phyloP scores from a whole-genome alignment of 345 rosid species.

The Heritiera littoralis region DNA sequence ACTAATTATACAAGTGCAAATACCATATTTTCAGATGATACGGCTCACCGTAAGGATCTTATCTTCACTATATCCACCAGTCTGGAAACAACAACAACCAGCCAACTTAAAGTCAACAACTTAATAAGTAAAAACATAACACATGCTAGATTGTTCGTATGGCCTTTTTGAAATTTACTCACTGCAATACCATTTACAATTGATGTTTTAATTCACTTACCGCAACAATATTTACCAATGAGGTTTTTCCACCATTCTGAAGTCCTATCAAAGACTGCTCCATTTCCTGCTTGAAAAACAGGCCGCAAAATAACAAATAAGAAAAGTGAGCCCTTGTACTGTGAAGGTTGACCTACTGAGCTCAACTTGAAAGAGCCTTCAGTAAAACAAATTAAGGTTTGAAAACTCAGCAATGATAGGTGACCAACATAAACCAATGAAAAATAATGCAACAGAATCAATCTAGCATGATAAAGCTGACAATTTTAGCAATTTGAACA shows the following conservation, averaged over 20 bases:
- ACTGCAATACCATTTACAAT: slow-evolving; percentile 34
- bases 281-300: slow-evolving; percentile 72
- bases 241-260: slow-evolving; percentile 78
- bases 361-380: background rate
- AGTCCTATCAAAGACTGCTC: slow-evolving; percentile 69
- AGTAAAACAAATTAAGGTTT: background rate
- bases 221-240: slow-evolving; percentile 63
- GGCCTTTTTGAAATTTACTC: slow-evolving; percentile 22
- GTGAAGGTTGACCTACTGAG: background rate
- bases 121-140: too few relatives aligned
- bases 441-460: too few relatives aligned
- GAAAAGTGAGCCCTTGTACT: slow-evolving; percentile 8
- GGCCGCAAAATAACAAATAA: slow-evolving; percentile 42
- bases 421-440: too few relatives aligned
- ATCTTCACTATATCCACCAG: slow-evolving; percentile 41
- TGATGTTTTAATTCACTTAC: slow-evolving; percentile 53
- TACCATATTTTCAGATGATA: slow-evolving; percentile 7
- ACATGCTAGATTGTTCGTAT: too few relatives aligned
- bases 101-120: too few relatives aligned
- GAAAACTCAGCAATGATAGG: background rate
- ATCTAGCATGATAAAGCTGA: too few relatives aligned
- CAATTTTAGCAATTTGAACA: too few relatives aligned
- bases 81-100: too few relatives aligned
- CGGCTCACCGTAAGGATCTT: slow-evolving; percentile 77
- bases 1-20: background rate